Conservation (phyloP, 2,329 filamentous ascomycete genomes). For the Calycina herbarum region DNA sequence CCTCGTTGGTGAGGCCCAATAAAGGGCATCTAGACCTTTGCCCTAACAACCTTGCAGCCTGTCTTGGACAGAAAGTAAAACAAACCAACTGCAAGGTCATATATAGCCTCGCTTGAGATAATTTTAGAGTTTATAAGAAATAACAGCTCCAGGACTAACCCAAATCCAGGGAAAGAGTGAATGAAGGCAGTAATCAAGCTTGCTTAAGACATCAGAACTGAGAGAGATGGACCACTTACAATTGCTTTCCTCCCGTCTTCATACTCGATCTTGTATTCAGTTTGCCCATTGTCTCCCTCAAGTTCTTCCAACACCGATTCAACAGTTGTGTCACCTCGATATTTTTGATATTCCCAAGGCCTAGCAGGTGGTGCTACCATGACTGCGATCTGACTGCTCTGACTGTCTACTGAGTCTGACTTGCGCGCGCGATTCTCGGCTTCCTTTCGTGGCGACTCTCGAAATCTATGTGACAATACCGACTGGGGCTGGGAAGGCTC, state of each 20-base stretch:
- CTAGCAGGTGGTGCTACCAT: conserved; percentile 29
- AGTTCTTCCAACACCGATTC: conserved; percentile 33
- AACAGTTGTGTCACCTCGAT: conserved; percentile 34
- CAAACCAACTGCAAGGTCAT: not conserved
- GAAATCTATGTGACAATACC: conserved; percentile 28
- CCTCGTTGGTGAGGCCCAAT: not conserved
- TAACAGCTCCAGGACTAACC: not conserved
- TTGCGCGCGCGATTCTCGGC: not conserved
- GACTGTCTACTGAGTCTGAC: conserved; percentile 16
- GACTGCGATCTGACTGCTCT: conserved; percentile 27
- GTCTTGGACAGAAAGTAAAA: not conserved
- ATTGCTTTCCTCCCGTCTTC: conserved; percentile 36
- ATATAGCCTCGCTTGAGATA: not conserved
- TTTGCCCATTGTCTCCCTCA: conserved; percentile 21
- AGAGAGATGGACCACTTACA: conserved; percentile 30
- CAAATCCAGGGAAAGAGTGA: not conserved
- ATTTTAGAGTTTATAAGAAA: not conserved
- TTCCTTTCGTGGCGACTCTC: conserved; percentile 23
- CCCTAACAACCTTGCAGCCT: not conserved
- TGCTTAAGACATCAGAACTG: not conserved
- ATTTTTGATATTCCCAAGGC: conserved; percentile 35
- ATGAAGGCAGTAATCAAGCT: not conserved
- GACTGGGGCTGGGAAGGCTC: conserved; percentile 24
- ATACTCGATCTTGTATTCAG: conserved; percentile 35
- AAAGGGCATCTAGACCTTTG: not conserved